Conservation (phyloP, 768 basidiomycete species). For the Collybia nuda region DNA sequence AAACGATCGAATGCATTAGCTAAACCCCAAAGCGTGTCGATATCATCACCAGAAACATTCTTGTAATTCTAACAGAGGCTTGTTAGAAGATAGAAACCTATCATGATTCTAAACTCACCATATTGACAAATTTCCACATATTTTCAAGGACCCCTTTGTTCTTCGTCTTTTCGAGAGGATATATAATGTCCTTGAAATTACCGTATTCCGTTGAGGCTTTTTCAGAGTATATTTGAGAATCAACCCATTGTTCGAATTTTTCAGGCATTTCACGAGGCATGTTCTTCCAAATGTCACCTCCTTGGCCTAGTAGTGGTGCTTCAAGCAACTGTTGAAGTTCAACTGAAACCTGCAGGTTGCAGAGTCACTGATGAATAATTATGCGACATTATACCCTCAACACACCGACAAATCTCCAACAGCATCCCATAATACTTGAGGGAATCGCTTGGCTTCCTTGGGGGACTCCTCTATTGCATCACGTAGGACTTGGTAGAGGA, state of each 20-base stretch:
- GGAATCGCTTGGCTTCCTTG: conserved; percentile 71
- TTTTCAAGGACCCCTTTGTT: conserved; percentile 47
- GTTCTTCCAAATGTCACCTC: conserved; percentile 53
- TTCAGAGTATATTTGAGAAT: conserved; percentile 64
- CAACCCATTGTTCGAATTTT: conserved; percentile 64
- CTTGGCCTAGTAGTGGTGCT: conserved; percentile 54
- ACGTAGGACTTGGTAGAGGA: conserved; percentile 65
- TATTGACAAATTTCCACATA: conserved; percentile 66
- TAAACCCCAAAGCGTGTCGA: conserved; percentile 68
- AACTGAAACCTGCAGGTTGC: conserved; percentile 49
- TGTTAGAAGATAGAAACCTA: conserved; percentile 7
- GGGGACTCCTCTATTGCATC: conserved; percentile 77
- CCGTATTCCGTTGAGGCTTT: conserved; percentile 50
- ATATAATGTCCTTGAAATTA: conserved; percentile 55
- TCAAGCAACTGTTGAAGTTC: conserved; percentile 68
- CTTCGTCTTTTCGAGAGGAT: conserved; percentile 58
- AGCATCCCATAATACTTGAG: conserved; percentile 79
- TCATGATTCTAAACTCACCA: conserved; percentile 35
- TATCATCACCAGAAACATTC: conserved; percentile 44
- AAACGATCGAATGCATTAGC: conserved; percentile 45
- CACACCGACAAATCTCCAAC: conserved; percentile 78
- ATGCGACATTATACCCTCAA: conserved; percentile 3
- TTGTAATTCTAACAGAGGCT: conserved; percentile 55
- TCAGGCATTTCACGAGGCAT: conserved; percentile 54
- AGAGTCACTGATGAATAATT: not conserved